Conservation (phyloP, 1,284 basidiomycete genomes). For the Binderoboletus segoi region DNA sequence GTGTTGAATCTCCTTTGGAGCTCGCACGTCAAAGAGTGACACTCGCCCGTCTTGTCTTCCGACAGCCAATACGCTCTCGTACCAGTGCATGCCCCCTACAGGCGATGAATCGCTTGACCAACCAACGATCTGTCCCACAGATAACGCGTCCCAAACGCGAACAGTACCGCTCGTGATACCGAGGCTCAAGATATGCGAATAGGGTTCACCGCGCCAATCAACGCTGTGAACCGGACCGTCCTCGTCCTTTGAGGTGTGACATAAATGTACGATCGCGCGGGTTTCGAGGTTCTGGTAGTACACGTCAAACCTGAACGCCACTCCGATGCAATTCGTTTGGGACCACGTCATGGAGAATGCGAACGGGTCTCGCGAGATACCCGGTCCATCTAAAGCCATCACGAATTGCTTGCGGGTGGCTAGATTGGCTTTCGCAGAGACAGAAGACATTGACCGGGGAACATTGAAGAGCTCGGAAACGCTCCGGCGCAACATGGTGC, state of each 20-base stretch:
- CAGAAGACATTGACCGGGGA: conserved; percentile 35
- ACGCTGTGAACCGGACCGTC: conserved; percentile 41
- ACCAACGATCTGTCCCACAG: conserved; percentile 28
- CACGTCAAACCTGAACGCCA: conserved; percentile 49
- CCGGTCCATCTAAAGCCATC: conserved; percentile 52
- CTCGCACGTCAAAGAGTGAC: conserved; percentile 42
- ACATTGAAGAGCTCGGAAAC: conserved; percentile 42
- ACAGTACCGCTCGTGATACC: conserved; percentile 45
- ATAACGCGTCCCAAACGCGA: conserved; percentile 44
- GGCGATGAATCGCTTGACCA: conserved; percentile 42
- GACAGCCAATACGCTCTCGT: conserved; percentile 41
- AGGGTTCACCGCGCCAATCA: conserved; percentile 39
- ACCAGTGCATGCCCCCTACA: conserved; percentile 48
- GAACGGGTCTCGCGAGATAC: conserved; percentile 48
- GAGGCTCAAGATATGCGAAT: conserved; percentile 38
- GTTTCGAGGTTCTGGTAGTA: conserved; percentile 53
- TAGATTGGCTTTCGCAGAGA: conserved; percentile 46
- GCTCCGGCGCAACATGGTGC: conserved; percentile 41
- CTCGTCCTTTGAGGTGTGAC: conserved; percentile 27
- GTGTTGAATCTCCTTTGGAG: conserved; percentile 30
- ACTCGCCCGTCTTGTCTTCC: conserved; percentile 44
- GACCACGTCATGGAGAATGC: conserved; percentile 53
- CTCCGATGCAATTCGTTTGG: conserved; percentile 46
- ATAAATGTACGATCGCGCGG: conserved; percentile 46
- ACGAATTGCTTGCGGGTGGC: conserved; percentile 48